Conservation (phyloP, 108 stramenopile species). For the Craspedostauros australis region DNA sequence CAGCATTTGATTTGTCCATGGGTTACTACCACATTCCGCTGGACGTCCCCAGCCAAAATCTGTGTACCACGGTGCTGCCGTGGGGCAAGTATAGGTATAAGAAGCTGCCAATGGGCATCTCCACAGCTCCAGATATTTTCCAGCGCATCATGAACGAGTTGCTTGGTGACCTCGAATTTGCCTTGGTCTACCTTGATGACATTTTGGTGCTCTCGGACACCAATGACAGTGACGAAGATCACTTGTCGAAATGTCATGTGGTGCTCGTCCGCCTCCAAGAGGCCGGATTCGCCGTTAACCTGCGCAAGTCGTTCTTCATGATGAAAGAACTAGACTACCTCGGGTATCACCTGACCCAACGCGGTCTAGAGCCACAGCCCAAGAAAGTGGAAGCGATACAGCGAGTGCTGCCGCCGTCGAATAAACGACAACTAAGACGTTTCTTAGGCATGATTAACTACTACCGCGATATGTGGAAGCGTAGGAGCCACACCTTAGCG, state of each 20-base stretch:
- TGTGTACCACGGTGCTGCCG: slow-evolving; percentile 34
- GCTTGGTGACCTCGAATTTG: slow-evolving; percentile 16
- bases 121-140: slow-evolving; percentile 26
- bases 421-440: slow-evolving; percentile 11
- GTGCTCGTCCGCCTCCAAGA: slow-evolving; percentile 10
- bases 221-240: slow-evolving; percentile 18
- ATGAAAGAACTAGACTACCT: slow-evolving; percentile 14
- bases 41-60: neutral
- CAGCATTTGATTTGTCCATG: slow-evolving; percentile 41
- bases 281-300: slow-evolving; percentile 18
- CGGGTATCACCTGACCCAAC: slow-evolving; percentile 2
- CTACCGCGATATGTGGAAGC: slow-evolving; percentile 42
- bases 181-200: slow-evolving; percentile 35
- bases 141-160: slow-evolving; percentile 32
- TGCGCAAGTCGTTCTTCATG: slow-evolving; percentile 10
- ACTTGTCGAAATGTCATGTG: slow-evolving; percentile 15
- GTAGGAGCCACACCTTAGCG: slow-evolving; percentile 29
- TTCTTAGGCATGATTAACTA: slow-evolving; percentile 41
- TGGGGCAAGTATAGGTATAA: slow-evolving; percentile 37
- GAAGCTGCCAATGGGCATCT: slow-evolving; percentile 35
- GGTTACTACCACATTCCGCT: slow-evolving; percentile 36
- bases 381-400: slow-evolving; percentile 41
- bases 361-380: slow-evolving; percentile 19
- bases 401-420: slow-evolving; percentile 11
- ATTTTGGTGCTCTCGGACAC: slow-evolving; percentile 17